Conservation (phyloP, 177 flowering plant species). For the Tripterygium wilfordii region DNA sequence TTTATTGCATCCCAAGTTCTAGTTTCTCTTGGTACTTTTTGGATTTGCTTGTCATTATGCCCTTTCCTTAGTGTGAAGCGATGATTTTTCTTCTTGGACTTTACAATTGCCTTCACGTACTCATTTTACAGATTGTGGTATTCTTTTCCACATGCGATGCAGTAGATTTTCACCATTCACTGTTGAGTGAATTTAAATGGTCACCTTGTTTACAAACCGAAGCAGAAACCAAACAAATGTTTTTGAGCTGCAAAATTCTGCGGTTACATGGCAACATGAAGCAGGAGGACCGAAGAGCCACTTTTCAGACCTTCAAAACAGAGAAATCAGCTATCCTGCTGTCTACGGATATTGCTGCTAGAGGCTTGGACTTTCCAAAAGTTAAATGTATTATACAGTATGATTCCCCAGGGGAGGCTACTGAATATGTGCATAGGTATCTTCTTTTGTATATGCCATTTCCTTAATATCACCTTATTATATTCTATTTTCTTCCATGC, state of each 20-base stretch:
- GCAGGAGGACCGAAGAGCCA: slow-evolving; percentile 65
- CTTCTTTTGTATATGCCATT: neutral
- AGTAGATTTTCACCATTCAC: slow-evolving; percentile 81
- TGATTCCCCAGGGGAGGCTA: slow-evolving; percentile 97
- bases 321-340: slow-evolving; percentile 77
- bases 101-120: neutral
- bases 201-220: slow-evolving; percentile 25
- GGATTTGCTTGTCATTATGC: too few species aligned
- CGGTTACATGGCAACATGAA: slow-evolving; percentile 91
- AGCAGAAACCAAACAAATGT: slow-evolving; percentile 26
- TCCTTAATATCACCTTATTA: neutral
- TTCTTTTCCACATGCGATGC: slow-evolving; percentile 95
- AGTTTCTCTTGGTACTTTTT: too few species aligned
- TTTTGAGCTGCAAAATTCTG: slow-evolving; percentile 55
- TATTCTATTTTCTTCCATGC: neutral
- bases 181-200: slow-evolving; percentile 66
- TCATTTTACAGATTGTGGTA: slow-evolving; percentile 64
- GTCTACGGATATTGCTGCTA: slow-evolving; percentile 92
- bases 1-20: too few species aligned
- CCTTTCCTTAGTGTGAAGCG: too few species aligned
- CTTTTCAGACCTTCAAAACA: slow-evolving; percentile 66
- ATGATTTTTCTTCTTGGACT: neutral
- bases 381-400: slow-evolving; percentile 88
- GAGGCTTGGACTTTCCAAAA: slow-evolving; percentile 92
- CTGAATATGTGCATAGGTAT: slow-evolving; percentile 96